phyloP scores from a whole-genome alignment of 2,329 filamentous ascomycete genomes.

The Blastomyces gilchristii region DNA sequence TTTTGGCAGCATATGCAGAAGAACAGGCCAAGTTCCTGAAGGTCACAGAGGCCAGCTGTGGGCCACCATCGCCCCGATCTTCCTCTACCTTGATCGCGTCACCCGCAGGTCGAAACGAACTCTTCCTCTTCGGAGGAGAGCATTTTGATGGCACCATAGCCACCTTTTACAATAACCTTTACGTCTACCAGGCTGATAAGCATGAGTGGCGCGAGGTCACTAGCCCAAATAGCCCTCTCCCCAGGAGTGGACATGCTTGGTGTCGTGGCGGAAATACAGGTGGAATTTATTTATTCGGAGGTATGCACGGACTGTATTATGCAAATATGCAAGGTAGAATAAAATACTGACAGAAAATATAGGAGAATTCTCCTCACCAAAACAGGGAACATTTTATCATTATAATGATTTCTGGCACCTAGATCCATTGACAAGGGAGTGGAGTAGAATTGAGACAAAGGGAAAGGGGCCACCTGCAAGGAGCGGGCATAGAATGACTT shows the following conservation, averaged over 20 bases:
- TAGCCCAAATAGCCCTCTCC: conserved; percentile 81
- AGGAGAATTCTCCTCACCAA: conserved; percentile 88
- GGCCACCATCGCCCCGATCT: conserved; percentile 65
- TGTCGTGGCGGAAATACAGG: conserved; percentile 77
- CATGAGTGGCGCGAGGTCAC: conserved; percentile 89
- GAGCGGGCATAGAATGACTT: conserved; percentile 91
- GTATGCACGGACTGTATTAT: conserved; percentile 19
- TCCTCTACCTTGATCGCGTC: conserved; percentile 76
- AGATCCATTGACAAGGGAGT: conserved; percentile 74
- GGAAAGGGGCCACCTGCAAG: conserved; percentile 67
- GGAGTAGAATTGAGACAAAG: conserved; percentile 74
- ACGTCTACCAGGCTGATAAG: conserved; percentile 63
- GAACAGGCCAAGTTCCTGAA: conserved; percentile 91
- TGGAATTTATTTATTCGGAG: conserved; percentile 84
- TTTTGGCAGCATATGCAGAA: conserved; percentile 84
- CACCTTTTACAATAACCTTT: conserved; percentile 57
- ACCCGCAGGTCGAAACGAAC: conserved; percentile 73
- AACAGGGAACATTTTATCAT: conserved; percentile 97
- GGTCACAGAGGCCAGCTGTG: conserved; percentile 68
- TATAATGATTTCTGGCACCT: conserved; percentile 98
- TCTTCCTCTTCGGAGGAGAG: conserved; percentile 89
- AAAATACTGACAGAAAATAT: conserved; percentile 4
- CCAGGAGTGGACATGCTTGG: conserved; percentile 89
- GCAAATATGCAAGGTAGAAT: background rate
- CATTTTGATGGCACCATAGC: conserved; percentile 89